phyloP scores from a whole-genome alignment of 2,329 filamentous ascomycete species.

The Sclerotinia minor region DNA sequence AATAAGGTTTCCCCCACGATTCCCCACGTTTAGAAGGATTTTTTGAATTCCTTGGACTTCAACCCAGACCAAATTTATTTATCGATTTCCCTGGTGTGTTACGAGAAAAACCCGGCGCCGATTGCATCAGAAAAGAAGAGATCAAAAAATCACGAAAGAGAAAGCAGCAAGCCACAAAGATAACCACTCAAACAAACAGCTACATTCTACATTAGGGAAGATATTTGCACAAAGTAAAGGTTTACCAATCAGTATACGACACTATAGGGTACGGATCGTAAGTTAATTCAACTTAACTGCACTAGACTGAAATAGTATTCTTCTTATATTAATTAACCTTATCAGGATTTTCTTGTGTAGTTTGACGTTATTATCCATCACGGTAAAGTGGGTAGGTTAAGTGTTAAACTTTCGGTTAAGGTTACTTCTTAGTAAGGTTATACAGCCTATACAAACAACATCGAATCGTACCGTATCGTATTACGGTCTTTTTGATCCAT shows the following conservation, averaged over 20 bases:
- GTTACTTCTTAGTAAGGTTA: background rate
- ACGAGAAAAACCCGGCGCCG: background rate
- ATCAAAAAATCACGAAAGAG: background rate
- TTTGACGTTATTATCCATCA: background rate
- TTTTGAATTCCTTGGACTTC: background rate
- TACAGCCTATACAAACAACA: conserved; percentile 4
- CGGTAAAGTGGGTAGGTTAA: background rate
- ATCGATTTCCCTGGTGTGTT: background rate
- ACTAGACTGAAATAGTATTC: background rate
- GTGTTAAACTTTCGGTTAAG: background rate
- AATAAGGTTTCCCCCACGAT: background rate
- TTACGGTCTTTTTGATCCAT: background rate
- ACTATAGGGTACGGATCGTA: too few relatives aligned
- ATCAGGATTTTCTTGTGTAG: background rate
- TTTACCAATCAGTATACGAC: background rate
- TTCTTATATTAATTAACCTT: background rate
- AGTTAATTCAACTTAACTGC: too few relatives aligned
- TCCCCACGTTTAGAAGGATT: conserved; percentile 14
- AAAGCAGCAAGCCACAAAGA: background rate
- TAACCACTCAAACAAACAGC: background rate
- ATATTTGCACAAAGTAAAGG: background rate
- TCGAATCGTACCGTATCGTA: background rate
- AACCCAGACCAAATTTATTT: too few relatives aligned
- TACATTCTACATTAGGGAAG: background rate
- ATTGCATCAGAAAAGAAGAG: background rate